Percentiles rank a stretch among this genome's conserved stretches.
These are phyloP conservation scores for Mortierella sp. DNA, from an alignment of 371 early-diverging fungal species.

Conservation along the genomic window DNA sequence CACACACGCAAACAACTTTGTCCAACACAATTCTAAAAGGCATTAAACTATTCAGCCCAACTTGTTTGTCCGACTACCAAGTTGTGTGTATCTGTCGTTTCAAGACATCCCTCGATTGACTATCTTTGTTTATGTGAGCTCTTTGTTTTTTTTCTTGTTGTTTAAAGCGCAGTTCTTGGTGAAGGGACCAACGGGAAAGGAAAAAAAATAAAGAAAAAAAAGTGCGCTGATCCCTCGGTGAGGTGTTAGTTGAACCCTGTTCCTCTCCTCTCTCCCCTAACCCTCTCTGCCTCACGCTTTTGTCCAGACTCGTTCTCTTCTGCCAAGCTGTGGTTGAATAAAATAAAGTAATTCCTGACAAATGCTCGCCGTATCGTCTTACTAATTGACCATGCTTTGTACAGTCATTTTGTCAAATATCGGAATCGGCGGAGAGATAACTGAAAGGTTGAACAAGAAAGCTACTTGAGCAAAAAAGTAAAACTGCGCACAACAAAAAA, in stretches of 20 bases:
- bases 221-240: not conserved
- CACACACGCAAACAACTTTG: too few species aligned
- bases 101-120: not conserved
- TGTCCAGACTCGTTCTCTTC: not conserved
- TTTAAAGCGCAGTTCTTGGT: too few species aligned
- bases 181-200: not conserved
- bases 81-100: not conserved
- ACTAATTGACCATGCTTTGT: too few species aligned
- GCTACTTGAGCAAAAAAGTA: not conserved
- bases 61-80: slow-evolving; percentile 1
- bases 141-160: not conserved
- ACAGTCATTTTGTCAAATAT: too few species aligned
- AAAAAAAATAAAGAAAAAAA: not conserved
- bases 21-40: slow-evolving; percentile 12
- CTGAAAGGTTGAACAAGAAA: not conserved
- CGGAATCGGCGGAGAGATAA: not conserved
- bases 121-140: not conserved
- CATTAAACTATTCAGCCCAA: slow-evolving; percentile 12
- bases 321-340: slow-evolving; percentile 2
- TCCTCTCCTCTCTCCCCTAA: not conserved
- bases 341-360: not conserved
- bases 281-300: not conserved
- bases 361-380: not conserved
- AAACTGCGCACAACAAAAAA: not conserved
- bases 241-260: not conserved